Evolutionary conservation across 139 green algal species (phyloP), one percentile per base, ranked within the genome.

Genomic region (Prasinococcaceae sp.): DNA sequence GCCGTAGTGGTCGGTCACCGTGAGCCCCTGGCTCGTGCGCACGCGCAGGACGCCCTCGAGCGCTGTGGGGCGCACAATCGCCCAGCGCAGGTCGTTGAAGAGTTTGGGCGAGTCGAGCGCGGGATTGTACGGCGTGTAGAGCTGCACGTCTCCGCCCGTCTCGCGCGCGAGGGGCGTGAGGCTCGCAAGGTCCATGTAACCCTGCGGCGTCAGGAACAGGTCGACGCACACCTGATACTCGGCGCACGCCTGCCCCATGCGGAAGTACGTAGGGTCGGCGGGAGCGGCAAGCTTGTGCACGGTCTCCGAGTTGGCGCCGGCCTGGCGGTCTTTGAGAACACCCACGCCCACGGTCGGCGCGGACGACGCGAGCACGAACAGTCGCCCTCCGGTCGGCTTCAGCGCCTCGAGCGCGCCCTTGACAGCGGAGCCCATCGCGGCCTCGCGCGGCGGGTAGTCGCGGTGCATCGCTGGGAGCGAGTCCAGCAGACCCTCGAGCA

Each of bases 11-110:
- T 79, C 64, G 19, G 56, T 64, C 43, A 96, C 84, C 29, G 77
- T 78, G 36, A 97, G 66, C 2, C 89, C 68, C 26, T 50, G 17
- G 32, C 33, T 48, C 25, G 53, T 64, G 16, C 80, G 62, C 35
- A 98, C 80, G 50, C 89, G 79, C 89, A 98, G 95, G n/a, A 98
- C 84, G 6, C 80, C 88, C 76, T 97, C 86, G 81, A 92, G 88
- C 10, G 68, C 85, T 30, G 82, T 83, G 22, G 70, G 66, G 1
- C 90, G 77, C 0, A 56, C 72, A 37, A 98, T 68, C 75, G 94
- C 94, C 73, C 84, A 84, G 24, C 9, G 23, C 4, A 94, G 24
- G 58, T 92, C 81, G 3, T 71, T 77, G 22, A 55, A n/a, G 44
- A 95, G 70, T 76, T 88, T 90, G 24, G 44, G 25, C 3, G 54